These are phyloP conservation scores for Pseudocercospora vitis DNA, from an alignment of 2,329 filamentous ascomycete species.

Conservation along the genomic window DNA sequence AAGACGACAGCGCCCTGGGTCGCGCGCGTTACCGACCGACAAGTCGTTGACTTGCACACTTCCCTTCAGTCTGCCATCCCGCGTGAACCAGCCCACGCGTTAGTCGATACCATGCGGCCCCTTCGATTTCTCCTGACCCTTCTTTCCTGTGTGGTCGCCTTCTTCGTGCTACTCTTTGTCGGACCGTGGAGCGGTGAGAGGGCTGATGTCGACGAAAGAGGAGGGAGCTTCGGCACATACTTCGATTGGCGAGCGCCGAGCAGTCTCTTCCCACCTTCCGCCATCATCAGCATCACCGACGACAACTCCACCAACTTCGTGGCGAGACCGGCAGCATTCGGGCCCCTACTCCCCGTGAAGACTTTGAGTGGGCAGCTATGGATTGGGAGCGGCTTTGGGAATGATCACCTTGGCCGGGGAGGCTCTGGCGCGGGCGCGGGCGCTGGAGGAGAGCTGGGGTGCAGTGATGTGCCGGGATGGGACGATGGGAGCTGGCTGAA, in stretches of 20 bases:
- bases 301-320: conserved; percentile 98
- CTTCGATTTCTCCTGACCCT: conserved; percentile 46
- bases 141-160: conserved; percentile 44
- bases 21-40: conserved; percentile 14
- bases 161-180: conserved; percentile 47
- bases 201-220: conserved; percentile 30
- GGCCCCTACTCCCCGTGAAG: conserved; percentile 69
- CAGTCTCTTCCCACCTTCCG: conserved; percentile 90
- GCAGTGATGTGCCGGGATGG: conserved; percentile 92
- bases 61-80: not conserved
- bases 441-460: conserved; percentile 83
- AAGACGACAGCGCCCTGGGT: conserved; percentile 13
- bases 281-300: conserved; percentile 92
- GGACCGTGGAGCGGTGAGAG: conserved; percentile 30
- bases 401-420: conserved; percentile 67
- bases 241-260: conserved; percentile 62
- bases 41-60: not conserved
- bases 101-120: conserved; percentile 39
- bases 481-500: conserved; percentile 53
- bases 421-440: conserved; percentile 48
- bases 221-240: conserved; percentile 42
- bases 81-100: not conserved
- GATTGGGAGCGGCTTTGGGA: conserved; percentile 89
- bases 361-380: conserved; percentile 88
- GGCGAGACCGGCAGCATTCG: conserved; percentile 89